Evolutionary conservation across 352 stramenopile genomes (phyloP), one percentile per base, ranked within the genome.

Genomic region (Phytopythium vexans): DNA sequence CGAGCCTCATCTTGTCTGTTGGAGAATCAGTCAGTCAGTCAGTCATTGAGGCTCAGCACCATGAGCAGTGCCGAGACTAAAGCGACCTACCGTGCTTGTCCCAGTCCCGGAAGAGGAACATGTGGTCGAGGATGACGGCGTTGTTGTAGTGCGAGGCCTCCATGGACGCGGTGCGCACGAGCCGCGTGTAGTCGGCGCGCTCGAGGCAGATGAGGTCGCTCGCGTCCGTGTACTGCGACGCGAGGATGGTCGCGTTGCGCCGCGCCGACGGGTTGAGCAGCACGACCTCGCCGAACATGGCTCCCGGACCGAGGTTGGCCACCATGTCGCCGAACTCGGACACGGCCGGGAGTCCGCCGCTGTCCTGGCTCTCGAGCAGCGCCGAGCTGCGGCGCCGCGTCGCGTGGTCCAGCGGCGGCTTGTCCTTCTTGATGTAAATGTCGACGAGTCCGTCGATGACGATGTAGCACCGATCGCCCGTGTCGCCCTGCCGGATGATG

Each of bases 121-220:
- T 91, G 45, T 82, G 68, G 49, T 91, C 80, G 10, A 91, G 74
- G 16, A 91, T 77, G 51, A 89, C 77, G 10, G 75, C 77, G 37
- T 89, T 81, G 41, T 86, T 86, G 62, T 88, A 89, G 45, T 89
- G 80, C 34, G 80, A 89, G 1, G 77, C 78, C 58, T 91, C 80
- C 80, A 89, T 91, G 0, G 80, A 91, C 3, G 79, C 80, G 0
- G 74, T 86, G 8, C 80, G 80, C 27, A 91, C 75, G 2, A 91
- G 62, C 10, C 80, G 80, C 15, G 74, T 85, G 56, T 89, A 91
- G 52, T 91, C 80, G 41, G 72, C 75, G 8, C 80, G 75, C 46
- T 88, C 80, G 11, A 91, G 70, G 44, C 62, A 89, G 54, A 91
- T 86, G 7, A 91, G 54, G 27, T 83, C 79, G 46, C 75, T 84